Conservation (phyloP, 495 filamentous ascomycete genomes). For the Trichoderma reesei region DNA sequence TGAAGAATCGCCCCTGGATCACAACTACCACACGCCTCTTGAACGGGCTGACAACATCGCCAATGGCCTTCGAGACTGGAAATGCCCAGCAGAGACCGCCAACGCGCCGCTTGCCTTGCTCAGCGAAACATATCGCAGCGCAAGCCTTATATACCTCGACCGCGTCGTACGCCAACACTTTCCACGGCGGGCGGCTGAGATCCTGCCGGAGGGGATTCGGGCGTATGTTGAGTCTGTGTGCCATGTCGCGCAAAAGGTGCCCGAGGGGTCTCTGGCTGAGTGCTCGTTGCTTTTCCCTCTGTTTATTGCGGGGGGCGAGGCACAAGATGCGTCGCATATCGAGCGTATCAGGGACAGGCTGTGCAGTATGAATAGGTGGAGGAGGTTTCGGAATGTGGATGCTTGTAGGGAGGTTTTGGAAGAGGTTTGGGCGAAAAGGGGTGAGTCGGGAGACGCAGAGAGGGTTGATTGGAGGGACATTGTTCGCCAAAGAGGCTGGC, state of each 20-base stretch:
- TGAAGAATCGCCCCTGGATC: background rate
- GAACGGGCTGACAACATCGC: background rate
- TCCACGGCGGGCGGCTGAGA: background rate
- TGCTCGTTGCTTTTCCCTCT: background rate
- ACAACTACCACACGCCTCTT: background rate
- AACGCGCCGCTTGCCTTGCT: background rate
- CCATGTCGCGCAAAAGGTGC: background rate
- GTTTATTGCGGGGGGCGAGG: background rate
- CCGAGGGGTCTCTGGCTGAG: background rate
- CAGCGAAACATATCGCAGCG: background rate
- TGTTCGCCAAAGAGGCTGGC: background rate
- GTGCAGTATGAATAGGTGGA: background rate
- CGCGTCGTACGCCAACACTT: background rate
- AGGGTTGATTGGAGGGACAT: background rate
- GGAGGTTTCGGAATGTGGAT: constrained; percentile 1
- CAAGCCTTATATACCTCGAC: background rate
- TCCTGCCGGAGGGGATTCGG: background rate
- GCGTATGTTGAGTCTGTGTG: background rate
- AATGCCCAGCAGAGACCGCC: background rate
- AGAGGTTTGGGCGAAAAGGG: background rate
- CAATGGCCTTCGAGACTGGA: background rate
- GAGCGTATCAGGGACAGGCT: background rate
- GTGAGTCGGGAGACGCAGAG: background rate
- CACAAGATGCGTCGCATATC: background rate
- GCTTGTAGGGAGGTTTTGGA: constrained; percentile 1